Base-by-base conservation (phyloP, 1,284 basidiomycete species). In the Ustilago esculenta region DNA sequence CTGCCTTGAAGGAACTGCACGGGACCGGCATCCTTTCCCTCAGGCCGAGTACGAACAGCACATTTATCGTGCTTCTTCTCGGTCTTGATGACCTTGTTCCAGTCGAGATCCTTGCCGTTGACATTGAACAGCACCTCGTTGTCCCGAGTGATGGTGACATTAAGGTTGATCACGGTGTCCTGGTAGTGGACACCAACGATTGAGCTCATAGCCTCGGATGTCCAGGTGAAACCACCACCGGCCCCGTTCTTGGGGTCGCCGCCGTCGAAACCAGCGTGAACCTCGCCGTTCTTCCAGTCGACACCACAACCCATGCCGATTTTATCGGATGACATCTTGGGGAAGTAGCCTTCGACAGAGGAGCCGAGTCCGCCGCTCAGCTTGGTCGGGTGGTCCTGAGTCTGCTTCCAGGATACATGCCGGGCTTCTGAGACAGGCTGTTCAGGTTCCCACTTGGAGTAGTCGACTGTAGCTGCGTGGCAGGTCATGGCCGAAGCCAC, bases 281-380 rank as follows among this genome's bases (percentile, higher is more conserved):
- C 35, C 11, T 39, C 27, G 14, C 63, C 63, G 4, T 51, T n/a
- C 6, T 23, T 5, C 63, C 63, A 66, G 48, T 52, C 21, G 20
- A 66, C 3, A 23, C 63, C 63, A 27, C 56, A 66, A 23, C 56
- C 63, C 10, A 60, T 10, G 34, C 63, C 56, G 34, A 59, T 52
- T 5, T 41, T 36, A 4, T 43, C 8, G 2, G 24, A 1, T 1
- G 63, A 51, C 41, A 50, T 56, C 5, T 21, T n/a, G 9, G 56
- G 63, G 42, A 66, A 66, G 23, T 36, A 24, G 2, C 56, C 63
- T 2, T 47, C n/a, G 29, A 59, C 56, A 10, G 47, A 55, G 14
- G 15, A 25, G n/a, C 56, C 56, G 17, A 66, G 51, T 1, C 27
- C 56, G 8, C 63, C 63, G n/a, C n/a, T 10, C 4, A 33, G 32